phyloP scores from a whole-genome alignment of 2,329 filamentous ascomycete species.

The Phaeosphaeriaceae sp. region DNA sequence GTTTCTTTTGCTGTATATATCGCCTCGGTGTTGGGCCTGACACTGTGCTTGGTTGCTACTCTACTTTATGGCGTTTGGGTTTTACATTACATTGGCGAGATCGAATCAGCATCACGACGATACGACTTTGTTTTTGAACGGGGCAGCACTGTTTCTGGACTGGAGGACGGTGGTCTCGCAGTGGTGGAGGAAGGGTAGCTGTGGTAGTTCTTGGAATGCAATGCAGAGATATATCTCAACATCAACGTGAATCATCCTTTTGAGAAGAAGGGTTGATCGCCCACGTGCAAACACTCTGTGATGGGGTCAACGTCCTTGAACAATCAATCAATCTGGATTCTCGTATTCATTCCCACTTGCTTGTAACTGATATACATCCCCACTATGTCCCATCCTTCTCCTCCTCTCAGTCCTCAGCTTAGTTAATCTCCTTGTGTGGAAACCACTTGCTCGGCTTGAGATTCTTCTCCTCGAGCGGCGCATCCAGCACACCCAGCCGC shows the following conservation, averaged over 20 bases:
- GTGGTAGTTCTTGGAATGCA: not conserved
- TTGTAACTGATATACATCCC: not conserved
- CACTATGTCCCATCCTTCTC: not conserved
- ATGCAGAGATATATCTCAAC: not conserved
- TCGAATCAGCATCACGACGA: constrained; percentile 1
- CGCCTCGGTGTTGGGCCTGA: not conserved
- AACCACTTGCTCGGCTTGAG: constrained; percentile 54
- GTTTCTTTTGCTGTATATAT: not conserved
- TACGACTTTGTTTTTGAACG: not conserved
- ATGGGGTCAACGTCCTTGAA: too few relatives aligned
- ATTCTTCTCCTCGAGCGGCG: constrained; percentile 76
- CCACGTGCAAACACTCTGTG: too few relatives aligned
- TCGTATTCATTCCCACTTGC: not conserved
- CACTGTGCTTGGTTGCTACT: not conserved
- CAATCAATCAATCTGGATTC: too few relatives aligned
- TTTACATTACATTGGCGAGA: not conserved
- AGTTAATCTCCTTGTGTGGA: constrained; percentile 52
- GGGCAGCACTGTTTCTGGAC: not conserved
- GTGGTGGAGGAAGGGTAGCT: not conserved
- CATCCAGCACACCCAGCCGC: constrained; percentile 79
- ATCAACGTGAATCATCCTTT: not conserved
- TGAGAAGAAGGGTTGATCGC: too few relatives aligned
- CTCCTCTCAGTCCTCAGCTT: constrained; percentile 2
- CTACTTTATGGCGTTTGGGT: constrained; percentile 19
- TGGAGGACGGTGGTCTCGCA: too few relatives aligned